Base-by-base conservation (phyloP, 2,329 filamentous ascomycete genomes). In the Penicillium digitatum region DNA sequence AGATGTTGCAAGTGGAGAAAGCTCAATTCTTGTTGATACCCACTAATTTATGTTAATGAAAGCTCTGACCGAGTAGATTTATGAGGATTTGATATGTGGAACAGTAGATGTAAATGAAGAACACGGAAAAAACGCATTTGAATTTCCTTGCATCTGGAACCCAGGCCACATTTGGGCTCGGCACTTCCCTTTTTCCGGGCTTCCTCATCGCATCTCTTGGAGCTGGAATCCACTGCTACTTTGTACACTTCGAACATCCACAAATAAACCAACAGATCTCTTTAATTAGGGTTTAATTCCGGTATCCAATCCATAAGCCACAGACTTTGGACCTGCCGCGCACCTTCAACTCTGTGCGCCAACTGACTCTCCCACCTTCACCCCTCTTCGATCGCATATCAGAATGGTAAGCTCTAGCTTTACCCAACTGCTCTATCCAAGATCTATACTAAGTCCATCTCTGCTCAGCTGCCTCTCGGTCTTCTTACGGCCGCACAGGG, bases 401-500 rank as follows among this genome's bases (percentile, higher is more conserved):
- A 55, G 47, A 37, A 66, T 66, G 64, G 63, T 65, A 59, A 56
- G 47, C 40, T 51, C 34, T 8, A 54, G 47, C 32, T 40, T 26
- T 20, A 31, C 37, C 44, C 39, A 39, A 26, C 12, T 9, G 43
- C 29, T 35, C 38, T 43, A 38, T 49, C 24, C 24, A 16, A 31
- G 27, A 35, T 10, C 18, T 20, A 51, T 11, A 29, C 52, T 62
- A 27, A 64, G 1, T 16, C 31, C 9, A 52, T 20, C 31, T 44
- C 38, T 26, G 7, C 4, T 10, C 45, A 86, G 84, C 79, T 87
- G 50, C 84, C 84, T 48, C 73, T 87, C 54, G 91, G 92, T 70
- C 87, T 99, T 48, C 83, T 99, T 60, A 97, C 90, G 69, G 93
- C 93, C 67, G 92, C 94, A 63, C 92, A 96, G 80, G 94, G 94